Evolutionary conservation across 345 rosid genomes (phyloP), one percentile per base, ranked within the genome.

Genomic region (Streptanthus diversifolius): DNA sequence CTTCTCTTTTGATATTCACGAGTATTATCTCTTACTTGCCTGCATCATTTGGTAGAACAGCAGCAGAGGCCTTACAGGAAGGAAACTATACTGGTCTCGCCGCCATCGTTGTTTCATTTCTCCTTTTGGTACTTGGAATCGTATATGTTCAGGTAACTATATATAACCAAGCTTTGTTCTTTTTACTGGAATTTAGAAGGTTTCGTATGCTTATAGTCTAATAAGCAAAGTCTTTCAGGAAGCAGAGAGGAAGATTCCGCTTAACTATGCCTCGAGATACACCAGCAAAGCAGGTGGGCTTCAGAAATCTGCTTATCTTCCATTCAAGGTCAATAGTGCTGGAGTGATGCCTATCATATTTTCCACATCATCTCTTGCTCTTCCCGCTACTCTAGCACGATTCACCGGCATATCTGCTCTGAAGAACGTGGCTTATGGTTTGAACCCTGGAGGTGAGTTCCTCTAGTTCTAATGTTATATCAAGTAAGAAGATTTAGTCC

Each of bases 321-420:
- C 99, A 37, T 95, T 95, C 66, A 95, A 95, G 90, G 99, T 93
- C 24, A 93, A 90, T 80, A 90, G 98, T 79, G 85, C 98, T 61
- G 98, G 98, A 33, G 98, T 93, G 73, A 93, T 90, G 97, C 97
- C 98, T 60, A 93, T 93, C 60, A 90, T 93, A 82, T 93, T 93
- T 72, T 95, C 99, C 24, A 95, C 99, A 66, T 95, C 99, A 22
- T 88, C 97, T 41, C 76, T 95, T 40, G 93, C 99, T 72, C 97
- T 95, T 68, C 99, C 99, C 0, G 96, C 90, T 64, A 95, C 99
- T 51, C 80, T 88, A 44, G 99, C 95, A 14, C 84, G 97, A 61
- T 95, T 91, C 71, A 91, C 97, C 10, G 99, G 97, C 66, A 77
- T 89, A 55, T 80, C 88, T 81, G 90, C 80, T 8, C 79, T 95